Base-by-base conservation (phyloP, 2,329 filamentous ascomycete species). In the Celoporthe dispersa region DNA sequence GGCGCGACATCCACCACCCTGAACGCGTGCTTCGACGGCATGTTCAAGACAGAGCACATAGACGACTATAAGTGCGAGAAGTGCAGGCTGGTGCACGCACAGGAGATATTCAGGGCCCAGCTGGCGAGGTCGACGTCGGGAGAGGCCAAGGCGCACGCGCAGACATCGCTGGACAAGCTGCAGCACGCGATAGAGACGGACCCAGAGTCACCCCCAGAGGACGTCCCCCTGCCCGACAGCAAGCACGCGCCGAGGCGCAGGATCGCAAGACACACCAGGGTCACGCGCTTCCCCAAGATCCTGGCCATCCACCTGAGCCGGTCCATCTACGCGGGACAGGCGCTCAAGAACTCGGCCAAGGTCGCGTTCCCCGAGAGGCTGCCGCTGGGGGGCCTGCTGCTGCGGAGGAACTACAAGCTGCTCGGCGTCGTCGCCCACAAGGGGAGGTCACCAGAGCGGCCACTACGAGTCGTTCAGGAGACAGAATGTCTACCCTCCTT, bases 391-490 rank as follows among this genome's bases (percentile, higher is more conserved):
- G 90, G 94, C 0, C 83, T 98, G 33, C 81, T 96, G 59, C 87
- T 92, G 69, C 90, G 92, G 76, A 92, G 90, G 73, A 91, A 88
- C 77, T 99, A 98, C 81, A 93, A 91, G 75, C 85, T 99, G 6
- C 86, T 97, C 0, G 94, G 92, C 16, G 88, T 97, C 48, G 94
- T 99, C 48, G 97, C 93, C 31, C 96, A 99, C 78, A 97, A 97
- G 77, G n/a, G 96, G 96, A 51, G 97, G 93, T 72, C 96, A 99
- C 79, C 91, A 97, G 77, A 97, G 94, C 76, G 96, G 96, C 0
- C 96, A 99, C 78, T 99, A 99, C 81, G 96, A 99, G 79, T 95
- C 94, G 0, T 98, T 98, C 80, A 88, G 96, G 44, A 88, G 96
- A 51, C 96, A 98, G 80, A 91, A 93, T 70, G 82, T 93, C 11